Evolutionary conservation across 768 basidiomycete genomes (phyloP), one percentile per base, ranked within the genome.

Genomic region (Rubroboletus pulcherrimus): DNA sequence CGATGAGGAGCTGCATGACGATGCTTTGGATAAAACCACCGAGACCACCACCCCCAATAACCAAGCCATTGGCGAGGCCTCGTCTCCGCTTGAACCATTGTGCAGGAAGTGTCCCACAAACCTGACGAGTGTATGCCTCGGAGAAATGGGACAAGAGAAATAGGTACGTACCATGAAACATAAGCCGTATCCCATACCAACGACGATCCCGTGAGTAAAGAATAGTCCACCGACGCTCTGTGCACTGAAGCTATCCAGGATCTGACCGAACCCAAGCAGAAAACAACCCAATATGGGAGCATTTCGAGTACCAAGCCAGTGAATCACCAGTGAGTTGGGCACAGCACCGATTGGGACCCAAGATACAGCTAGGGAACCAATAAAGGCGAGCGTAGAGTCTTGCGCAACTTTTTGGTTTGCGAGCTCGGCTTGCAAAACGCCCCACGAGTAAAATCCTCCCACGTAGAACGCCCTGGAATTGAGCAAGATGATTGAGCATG

Each of bases 1-100:
- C 57, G 10, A 72, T 63, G 43, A 72, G 65, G 8, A 61, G 37
- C 37, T 70, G 64, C 46, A 70, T 66, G 29, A 57, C 49, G 24
- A 73, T 61, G n/a, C 65, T 69, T 34, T 63, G 63, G 8, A 71
- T 53, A 14, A 63, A 73, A 26, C 68, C 73, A 33, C 72, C 70
- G n/a, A 72, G 57, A 8, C 70, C 74, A 29, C 62, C 63, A 10
- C 68, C 65, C 1, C 64, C 65, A 49, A 73, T 70, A 8, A 73
- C 73, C 41, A 74, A 59, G 34, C 71, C 72, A 17, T 71, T 73
- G 12, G 74, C 68, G 7, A 73, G 58, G 9, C 71, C 72, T 5
- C 68, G 68, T 29, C 56, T 63, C 51, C 64, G 64, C 39, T 63
- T 66, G 56, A 75, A 73, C 64, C 71, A 74, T 34, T 72, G 75